Percentiles rank a stretch among this genome's conserved stretches.
These are phyloP conservation scores for Purshia tridentata DNA, from an alignment of 306 rosid genomes.

Conservation along the genomic window DNA sequence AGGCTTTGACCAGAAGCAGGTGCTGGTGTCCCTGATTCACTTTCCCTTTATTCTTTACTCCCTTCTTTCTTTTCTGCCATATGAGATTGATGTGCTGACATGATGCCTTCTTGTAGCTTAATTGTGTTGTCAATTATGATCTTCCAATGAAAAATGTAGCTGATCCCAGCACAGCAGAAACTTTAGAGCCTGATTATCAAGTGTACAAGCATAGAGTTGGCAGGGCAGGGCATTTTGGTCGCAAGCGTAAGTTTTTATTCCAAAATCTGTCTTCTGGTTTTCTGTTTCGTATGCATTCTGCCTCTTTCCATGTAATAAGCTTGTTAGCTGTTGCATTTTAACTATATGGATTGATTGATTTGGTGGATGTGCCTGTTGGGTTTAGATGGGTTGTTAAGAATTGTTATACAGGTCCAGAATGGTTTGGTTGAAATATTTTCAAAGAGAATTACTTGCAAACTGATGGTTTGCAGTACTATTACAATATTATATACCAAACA, in stretches of 20 bases:
- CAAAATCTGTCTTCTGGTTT: background rate
- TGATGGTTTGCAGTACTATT: no score
- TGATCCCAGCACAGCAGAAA: slow-evolving; percentile 7
- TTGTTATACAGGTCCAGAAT: no score
- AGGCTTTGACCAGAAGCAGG: slow-evolving; percentile 75
- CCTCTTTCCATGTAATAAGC: background rate
- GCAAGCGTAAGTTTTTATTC: slow-evolving; percentile 59
- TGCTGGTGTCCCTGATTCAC: slow-evolving; percentile 15
- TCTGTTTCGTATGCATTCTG: background rate
- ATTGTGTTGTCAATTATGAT: slow-evolving; percentile 83
- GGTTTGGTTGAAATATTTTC: no score
- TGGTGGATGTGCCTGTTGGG: no score
- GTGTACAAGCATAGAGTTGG: slow-evolving; percentile 87
- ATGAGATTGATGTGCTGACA: slow-evolving; percentile 7
- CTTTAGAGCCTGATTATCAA: slow-evolving; percentile 70
- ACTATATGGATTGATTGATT: no score
- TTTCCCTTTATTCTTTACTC: background rate
- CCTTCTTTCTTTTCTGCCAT: background rate
- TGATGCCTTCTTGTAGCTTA: slow-evolving; percentile 45
- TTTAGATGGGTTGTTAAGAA: no score
- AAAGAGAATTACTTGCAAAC: no score
- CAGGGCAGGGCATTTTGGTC: slow-evolving; percentile 90
- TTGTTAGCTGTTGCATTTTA: background rate
- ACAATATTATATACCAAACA: no score
- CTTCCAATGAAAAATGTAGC: slow-evolving; percentile 54